A percentile compares a stretch with the other conserved stretches of the same genome.
Conservation (phyloP, 306 rosid genomes). For the Citrullus mucosospermus region DNA sequence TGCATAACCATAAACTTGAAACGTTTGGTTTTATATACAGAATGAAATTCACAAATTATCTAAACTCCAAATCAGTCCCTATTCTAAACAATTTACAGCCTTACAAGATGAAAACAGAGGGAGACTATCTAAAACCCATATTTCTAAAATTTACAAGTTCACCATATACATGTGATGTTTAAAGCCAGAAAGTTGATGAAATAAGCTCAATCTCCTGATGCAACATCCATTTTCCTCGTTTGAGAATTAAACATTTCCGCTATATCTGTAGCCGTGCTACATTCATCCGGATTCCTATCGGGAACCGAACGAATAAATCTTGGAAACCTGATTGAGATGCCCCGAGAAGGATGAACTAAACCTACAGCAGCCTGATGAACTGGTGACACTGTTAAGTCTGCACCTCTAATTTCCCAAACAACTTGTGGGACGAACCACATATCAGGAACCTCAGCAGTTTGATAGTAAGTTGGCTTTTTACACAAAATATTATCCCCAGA, state of each 20-base stretch:
- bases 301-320: conserved; percentile 35
- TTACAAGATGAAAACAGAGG: background rate
- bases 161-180: background rate
- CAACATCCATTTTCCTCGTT: conserved; percentile 70
- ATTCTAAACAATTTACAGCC: background rate
- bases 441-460: conserved; percentile 65
- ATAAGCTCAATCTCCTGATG: conserved; percentile 20
- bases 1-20: background rate
- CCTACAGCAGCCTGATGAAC: conserved; percentile 86
- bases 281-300: conserved; percentile 76
- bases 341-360: conserved; percentile 68
- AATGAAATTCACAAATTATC: background rate
- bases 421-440: conserved; percentile 58
- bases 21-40: background rate
- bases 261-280: conserved; percentile 62
- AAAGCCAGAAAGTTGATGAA: background rate
- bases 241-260: conserved; percentile 70
- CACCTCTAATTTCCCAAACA: conserved; percentile 88
- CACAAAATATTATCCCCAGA: conserved; percentile 52
- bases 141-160: background rate
- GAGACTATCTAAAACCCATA: background rate
- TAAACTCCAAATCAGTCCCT: background rate
- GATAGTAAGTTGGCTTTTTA: conserved; percentile 69
- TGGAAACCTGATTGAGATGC: conserved; percentile 84
- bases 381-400: conserved; percentile 80